Evolutionary conservation across 2,329 filamentous ascomycete species (phyloP), one percentile per base, ranked within the genome.

Genomic region (Leptosphaerulina australis): DNA sequence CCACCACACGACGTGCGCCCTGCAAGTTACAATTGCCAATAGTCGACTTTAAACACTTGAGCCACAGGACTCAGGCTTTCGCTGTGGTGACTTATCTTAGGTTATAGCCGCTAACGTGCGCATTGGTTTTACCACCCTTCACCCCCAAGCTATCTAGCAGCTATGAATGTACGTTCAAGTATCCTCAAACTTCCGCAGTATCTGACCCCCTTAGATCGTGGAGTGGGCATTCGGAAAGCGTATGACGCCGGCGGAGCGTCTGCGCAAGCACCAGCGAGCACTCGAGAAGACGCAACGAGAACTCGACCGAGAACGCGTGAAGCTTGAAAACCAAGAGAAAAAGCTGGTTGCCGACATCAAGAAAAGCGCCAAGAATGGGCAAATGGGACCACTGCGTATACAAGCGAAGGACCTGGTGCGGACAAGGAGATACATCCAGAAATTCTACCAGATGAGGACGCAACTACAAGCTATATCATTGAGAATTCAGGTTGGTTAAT

Each of bases 191-290:
- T 4, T 26, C n/a, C 22, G 3, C 41, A 33, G 24, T 8, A 5
- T 9, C 38, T 51, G 21, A 50, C 50, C 50, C 57, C 59, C n/a
- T 65, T 49, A 97, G 90, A 90, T 97, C 71, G 84, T 99, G 56
- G 94, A 99, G 84, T 99, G 94, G 92, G 93, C 93, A 29, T 99
- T 99, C 71, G 94, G 94, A 62, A 97, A 97, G 84, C 94, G 94
- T 76, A 95, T 97, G 84, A 99, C 94, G 81, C 93, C 94, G 3
- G 91, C 91, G 18, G 89, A 94, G 82, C 88, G 90, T 73, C 81
- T 93, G 73, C 87, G 90, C 74, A 93, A 93, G 81, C 96, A 99
- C 76, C 94, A 97, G 78, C 86, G 94, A 66, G 91, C 94, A 62
- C 86, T 99, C 58, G 94, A 99, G 76, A 96, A 97, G 80, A 96